These are phyloP conservation scores for Pulveroboletus frians DNA, from an alignment of 768 basidiomycete genomes.

Conservation along the genomic window DNA sequence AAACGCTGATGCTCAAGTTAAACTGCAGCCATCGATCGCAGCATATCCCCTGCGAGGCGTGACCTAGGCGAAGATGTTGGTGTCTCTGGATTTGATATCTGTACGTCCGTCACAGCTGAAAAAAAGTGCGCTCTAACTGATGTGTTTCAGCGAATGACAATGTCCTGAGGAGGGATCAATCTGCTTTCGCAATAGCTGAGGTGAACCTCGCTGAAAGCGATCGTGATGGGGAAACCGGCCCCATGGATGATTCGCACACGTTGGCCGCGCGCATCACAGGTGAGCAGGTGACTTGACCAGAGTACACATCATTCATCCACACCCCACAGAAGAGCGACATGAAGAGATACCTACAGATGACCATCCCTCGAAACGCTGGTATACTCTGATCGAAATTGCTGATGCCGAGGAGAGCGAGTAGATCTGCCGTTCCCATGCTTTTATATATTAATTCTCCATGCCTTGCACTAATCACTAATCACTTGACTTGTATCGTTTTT, in stretches of 20 bases:
- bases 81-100: background rate
- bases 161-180: background rate
- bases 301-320: background rate
- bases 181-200: background rate
- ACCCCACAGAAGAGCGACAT: background rate
- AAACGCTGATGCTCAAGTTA: background rate
- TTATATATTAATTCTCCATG: background rate
- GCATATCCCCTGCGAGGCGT: background rate
- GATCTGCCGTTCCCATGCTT: background rate
- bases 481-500: background rate
- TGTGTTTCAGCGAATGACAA: background rate
- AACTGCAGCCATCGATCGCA: conserved; percentile 3
- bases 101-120: conserved; percentile 1
- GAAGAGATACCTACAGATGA: background rate
- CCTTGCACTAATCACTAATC: background rate
- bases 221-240: background rate
- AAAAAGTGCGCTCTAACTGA: background rate
- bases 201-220: background rate
- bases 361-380: conserved; percentile 2
- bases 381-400: conserved; percentile 1
- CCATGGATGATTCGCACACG: background rate
- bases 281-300: background rate
- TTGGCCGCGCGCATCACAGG: background rate
- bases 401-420: conserved; percentile 4
- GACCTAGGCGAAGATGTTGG: background rate